Evolutionary conservation across 768 basidiomycete species (phyloP), one percentile per base, ranked within the genome.

Genomic region (Sarcomyxa edulis): DNA sequence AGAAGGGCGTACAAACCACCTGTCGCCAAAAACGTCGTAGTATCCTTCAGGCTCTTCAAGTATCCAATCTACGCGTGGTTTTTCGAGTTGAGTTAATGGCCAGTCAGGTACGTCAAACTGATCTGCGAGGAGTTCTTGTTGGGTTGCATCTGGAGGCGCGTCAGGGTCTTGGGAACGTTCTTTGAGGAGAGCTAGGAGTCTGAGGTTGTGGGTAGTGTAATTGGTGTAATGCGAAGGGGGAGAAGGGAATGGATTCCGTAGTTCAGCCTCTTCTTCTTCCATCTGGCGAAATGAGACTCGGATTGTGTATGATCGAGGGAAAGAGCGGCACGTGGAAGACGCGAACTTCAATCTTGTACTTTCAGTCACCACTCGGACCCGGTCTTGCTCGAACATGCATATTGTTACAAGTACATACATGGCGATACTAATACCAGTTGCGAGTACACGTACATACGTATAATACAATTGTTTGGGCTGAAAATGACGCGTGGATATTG

Each of bases 21-120:
- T 72, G 56, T 93, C 87, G n/a, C 88, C 90, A 60, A 84, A 95
- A 11, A 82, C 83, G 37, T 75, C 74, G 56, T 90, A 95, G 45
- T 77, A 68, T 7, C 72, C 65, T 18, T 73, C 70, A 1, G 84
- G 83, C 44, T 89, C 88, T 48, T 92, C 86, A 1, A 88, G 68
- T 36, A 95, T 85, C 90, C 91, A 93, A 52, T 93, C 91, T 10
- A 86, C 80, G 31, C 89, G 74, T 25, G 92, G 92, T 59, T 84
- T 90, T 54, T 92, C 85, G 7, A 95, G 71, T 46, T 81, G 79
- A 3, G 58, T 59, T 28, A 93, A 64, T 14, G 82, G 72, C 86
- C 85, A 90, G 14, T 86, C 76, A 6, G 89, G 88, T 8, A 90
- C 62, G 39, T 89, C 81, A 2, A 61, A 50, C 52, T 90, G 81